Evolutionary conservation across 1,284 basidiomycete genomes (phyloP).

Genomic region (Rugiboletus extremiorientalis): DNA sequence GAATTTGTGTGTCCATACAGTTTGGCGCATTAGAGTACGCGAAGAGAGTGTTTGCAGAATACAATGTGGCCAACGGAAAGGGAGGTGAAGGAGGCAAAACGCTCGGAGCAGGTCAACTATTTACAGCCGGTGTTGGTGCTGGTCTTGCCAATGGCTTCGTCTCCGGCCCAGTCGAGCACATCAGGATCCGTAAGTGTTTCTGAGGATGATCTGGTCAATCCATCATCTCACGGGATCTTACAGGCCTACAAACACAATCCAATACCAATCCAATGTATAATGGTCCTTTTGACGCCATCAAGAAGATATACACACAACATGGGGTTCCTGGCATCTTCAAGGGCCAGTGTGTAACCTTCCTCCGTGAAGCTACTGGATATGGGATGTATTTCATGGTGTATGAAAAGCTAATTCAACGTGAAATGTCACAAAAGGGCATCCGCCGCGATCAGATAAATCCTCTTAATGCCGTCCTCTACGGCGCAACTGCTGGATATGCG

Average conservation of each 20-base stretch:
- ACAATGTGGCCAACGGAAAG: slow-evolving; percentile 52
- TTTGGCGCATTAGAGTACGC: slow-evolving; percentile 90
- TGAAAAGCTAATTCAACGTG: slow-evolving; percentile 87
- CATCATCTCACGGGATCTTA: slow-evolving; percentile 6
- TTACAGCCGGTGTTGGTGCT: slow-evolving; percentile 78
- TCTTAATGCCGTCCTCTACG: slow-evolving; percentile 78
- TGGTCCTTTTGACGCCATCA: slow-evolving; percentile 86
- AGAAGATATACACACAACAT: slow-evolving; percentile 71
- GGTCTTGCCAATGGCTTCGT: slow-evolving; percentile 92
- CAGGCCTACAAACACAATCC: slow-evolving; percentile 88
- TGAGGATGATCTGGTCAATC: not conserved
- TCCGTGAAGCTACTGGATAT: slow-evolving; percentile 85
- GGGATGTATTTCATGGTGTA: slow-evolving; percentile 92
- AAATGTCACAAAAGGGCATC: slow-evolving; percentile 71
- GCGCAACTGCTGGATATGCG: slow-evolving; percentile 83
- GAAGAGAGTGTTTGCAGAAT: slow-evolving; percentile 79
- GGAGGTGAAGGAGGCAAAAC: slow-evolving; percentile 61
- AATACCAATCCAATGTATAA: slow-evolving; percentile 68
- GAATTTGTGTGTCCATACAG: slow-evolving; percentile 94
- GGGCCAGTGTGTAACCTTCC: slow-evolving; percentile 88
- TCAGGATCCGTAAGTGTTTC: slow-evolving; percentile 84
- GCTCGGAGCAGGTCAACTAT: slow-evolving; percentile 67
- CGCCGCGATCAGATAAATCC: slow-evolving; percentile 76
- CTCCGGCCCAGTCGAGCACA: slow-evolving; percentile 95
- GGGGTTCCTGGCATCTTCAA: slow-evolving; percentile 90